phyloP scores from a whole-genome alignment of 441 rosid genomes.

The Adansonia rubrostipa region DNA sequence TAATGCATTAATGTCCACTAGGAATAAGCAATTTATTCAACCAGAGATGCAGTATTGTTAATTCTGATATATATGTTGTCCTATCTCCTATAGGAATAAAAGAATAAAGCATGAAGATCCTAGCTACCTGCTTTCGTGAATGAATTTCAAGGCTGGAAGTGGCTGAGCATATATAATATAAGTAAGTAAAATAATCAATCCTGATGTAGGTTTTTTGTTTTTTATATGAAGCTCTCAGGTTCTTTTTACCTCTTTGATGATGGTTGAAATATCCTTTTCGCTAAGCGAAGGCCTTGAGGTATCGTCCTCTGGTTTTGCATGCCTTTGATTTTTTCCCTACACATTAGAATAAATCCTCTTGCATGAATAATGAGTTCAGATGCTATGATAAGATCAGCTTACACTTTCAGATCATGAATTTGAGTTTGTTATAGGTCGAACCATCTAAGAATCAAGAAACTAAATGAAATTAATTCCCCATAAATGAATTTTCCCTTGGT shows the following conservation, averaged over 20 bases:
- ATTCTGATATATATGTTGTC: not conserved
- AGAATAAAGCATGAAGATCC: constrained; percentile 8
- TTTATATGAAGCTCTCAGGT: not conserved
- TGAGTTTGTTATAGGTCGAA: not conserved
- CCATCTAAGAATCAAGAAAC: not conserved
- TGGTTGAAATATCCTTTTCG: not conserved
- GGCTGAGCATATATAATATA: not conserved
- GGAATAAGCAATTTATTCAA: not conserved
- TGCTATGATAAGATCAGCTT: not conserved
- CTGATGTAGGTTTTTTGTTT: not conserved
- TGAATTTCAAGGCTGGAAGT: constrained; percentile 11
- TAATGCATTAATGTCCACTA: not conserved
- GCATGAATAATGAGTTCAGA: not conserved
- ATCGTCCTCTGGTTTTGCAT: not conserved
- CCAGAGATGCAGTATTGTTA: not conserved
- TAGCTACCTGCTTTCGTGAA: not conserved
- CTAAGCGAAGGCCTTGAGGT: not conserved
- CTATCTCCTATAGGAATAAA: constrained; percentile 10
- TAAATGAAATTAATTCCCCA: not conserved
- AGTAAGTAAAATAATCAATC: not conserved
- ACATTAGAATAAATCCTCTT: not conserved
- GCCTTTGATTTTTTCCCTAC: constrained; percentile 10
- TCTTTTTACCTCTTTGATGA: constrained; percentile 1
- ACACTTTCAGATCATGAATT: not conserved
- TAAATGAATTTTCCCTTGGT: not conserved